phyloP scores from a whole-genome alignment of 257 asterid species.

The Eustoma russellianum region DNA sequence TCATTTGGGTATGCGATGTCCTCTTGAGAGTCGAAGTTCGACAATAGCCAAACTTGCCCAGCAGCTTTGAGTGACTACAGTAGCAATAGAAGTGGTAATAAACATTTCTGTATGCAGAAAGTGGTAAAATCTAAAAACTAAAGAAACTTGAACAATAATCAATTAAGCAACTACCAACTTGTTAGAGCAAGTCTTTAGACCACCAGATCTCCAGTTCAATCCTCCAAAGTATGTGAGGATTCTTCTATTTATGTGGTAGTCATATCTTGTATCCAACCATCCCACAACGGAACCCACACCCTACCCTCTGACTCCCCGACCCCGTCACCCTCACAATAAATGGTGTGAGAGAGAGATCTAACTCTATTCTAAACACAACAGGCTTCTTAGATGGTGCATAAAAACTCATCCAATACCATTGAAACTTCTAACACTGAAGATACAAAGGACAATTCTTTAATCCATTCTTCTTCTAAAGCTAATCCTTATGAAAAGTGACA shows the following conservation, averaged over 20 bases:
- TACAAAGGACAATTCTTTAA: not conserved
- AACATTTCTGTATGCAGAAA: not conserved
- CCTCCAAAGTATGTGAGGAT: not conserved
- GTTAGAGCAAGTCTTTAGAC: no score
- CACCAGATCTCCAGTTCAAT: not conserved
- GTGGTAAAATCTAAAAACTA: not conserved
- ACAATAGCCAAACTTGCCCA: constrained; percentile 9
- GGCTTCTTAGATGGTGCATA: no score
- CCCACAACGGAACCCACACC: no score
- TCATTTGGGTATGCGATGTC: constrained; percentile 10
- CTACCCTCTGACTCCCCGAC: no score
- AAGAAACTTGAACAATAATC: not conserved
- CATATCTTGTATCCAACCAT: no score
- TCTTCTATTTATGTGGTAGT: no score
- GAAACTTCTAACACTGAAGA: not conserved
- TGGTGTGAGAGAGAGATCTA: no score
- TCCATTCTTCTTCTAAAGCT: not conserved
- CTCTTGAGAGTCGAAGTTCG: constrained; percentile 7
- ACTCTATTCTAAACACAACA: no score
- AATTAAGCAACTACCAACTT: not conserved
- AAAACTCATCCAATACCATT: no score
- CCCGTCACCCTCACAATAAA: no score
- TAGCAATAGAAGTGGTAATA: not conserved
- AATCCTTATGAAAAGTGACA: not conserved
- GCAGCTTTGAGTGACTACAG: constrained; percentile 9